Conservation (phyloP, 805 yeast genomes). For the Candida fluviatilis region DNA sequence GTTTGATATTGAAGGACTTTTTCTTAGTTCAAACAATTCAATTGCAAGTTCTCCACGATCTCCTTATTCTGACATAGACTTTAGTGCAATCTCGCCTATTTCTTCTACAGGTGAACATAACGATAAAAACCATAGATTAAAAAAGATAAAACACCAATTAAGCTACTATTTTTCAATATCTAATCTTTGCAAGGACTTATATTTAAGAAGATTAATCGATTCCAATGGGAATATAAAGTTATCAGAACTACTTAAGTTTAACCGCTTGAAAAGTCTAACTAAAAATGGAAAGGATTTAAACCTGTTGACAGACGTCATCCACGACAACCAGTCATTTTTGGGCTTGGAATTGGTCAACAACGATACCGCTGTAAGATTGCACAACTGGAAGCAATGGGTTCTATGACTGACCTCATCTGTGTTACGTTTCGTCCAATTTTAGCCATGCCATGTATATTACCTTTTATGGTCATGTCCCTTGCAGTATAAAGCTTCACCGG, state of each 20-base stretch:
- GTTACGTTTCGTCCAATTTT: too few species aligned
- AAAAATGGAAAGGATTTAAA: conserved; percentile 11
- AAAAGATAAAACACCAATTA: conserved; percentile 13
- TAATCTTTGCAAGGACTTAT: conserved; percentile 18
- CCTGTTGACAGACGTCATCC: conserved; percentile 9
- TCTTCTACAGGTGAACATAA: too few species aligned
- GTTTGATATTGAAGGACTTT: too few species aligned
- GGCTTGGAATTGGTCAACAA: conserved; percentile 10
- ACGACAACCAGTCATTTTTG: conserved; percentile 8
- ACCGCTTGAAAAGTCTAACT: conserved; percentile 13
- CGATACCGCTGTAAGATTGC: conserved; percentile 10
- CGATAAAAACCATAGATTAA: background rate
- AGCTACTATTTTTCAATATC: conserved; percentile 19
- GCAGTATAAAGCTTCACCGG: too few species aligned
- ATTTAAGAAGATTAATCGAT: conserved; percentile 16
- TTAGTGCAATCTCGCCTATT: too few species aligned
- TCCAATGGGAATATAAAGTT: conserved; percentile 15
- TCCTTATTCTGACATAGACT: too few species aligned
- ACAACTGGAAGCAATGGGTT: conserved; percentile 17
- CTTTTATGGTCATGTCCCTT: too few species aligned
- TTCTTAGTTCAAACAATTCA: too few species aligned
- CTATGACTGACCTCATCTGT: too few species aligned
- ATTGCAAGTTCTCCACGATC: too few species aligned
- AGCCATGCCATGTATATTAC: too few species aligned
- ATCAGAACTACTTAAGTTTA: conserved; percentile 13